These are phyloP conservation scores for Fomitopsis pulvina DNA, from an alignment of 768 basidiomycete species.

Conservation along the genomic window DNA sequence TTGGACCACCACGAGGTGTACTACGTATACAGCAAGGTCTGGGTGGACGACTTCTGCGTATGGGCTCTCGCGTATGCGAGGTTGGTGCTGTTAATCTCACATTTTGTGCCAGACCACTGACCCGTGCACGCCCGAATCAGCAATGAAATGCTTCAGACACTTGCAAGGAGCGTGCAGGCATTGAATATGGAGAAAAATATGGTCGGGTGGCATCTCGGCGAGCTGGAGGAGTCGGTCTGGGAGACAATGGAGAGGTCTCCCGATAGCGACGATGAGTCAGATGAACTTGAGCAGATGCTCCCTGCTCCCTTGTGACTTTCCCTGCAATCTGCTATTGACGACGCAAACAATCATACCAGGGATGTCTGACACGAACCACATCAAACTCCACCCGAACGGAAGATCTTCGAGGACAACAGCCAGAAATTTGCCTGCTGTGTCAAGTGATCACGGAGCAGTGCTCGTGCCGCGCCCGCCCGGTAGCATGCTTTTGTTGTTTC, in stretches of 20 bases:
- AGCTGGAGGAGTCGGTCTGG: conserved; percentile 51
- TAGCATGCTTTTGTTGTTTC: too few relatives aligned
- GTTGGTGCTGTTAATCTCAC: too few relatives aligned
- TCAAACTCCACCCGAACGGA: too few relatives aligned
- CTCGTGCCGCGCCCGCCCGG: too few relatives aligned
- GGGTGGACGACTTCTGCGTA: conserved; percentile 81
- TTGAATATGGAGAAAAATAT: conserved; percentile 42
- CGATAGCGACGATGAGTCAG: conserved; percentile 70
- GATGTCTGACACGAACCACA: too few relatives aligned
- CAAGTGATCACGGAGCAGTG: too few relatives aligned
- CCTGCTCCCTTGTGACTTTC: conserved; percentile 15
- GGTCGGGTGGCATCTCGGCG: conserved; percentile 68
- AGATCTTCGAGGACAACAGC: too few relatives aligned
- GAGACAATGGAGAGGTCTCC: conserved; percentile 29
- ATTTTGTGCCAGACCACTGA: neutral
- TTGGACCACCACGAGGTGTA: conserved; percentile 82
- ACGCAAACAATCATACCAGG: too few relatives aligned
- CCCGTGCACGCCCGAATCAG: conserved; percentile 27
- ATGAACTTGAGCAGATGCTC: conserved; percentile 24
- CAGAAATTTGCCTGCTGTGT: too few relatives aligned
- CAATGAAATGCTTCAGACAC: conserved; percentile 42
- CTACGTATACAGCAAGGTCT: conserved; percentile 83
- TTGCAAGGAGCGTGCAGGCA: conserved; percentile 38
- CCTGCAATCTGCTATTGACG: too few relatives aligned
- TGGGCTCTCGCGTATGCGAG: conserved; percentile 69